phyloP scores from a whole-genome alignment of 257 asterid species.

The Scutellaria minor region DNA sequence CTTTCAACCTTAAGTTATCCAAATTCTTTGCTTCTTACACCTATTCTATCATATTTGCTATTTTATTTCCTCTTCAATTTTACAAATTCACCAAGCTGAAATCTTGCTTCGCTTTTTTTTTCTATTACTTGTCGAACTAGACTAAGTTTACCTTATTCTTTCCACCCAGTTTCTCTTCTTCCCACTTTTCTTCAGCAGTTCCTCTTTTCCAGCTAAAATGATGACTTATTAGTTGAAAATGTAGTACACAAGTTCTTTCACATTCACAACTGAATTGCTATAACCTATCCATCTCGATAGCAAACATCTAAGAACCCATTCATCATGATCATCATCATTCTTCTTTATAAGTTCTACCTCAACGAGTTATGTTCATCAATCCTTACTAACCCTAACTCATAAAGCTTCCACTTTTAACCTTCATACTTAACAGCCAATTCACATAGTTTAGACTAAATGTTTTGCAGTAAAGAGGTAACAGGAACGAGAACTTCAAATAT shows the following conservation, averaged over 20 bases:
- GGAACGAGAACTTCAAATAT: not conserved
- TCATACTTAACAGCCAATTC: not conserved
- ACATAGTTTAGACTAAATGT: not conserved
- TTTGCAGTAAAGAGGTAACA: not conserved
- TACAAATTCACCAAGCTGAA: not conserved
- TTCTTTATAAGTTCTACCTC: not conserved
- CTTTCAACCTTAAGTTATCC: not conserved
- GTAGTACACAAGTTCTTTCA: not conserved
- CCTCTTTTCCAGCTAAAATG: not conserved
- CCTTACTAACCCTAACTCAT: not conserved
- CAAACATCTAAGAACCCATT: not conserved
- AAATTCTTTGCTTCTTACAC: not conserved
- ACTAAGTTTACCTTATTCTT: not conserved
- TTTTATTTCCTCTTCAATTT: not conserved
- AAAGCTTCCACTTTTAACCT: not conserved
- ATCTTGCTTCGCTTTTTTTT: not conserved
- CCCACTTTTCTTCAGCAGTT: not conserved
- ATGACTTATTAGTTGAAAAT: not conserved
- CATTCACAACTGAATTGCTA: not conserved
- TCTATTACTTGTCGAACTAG: not conserved
- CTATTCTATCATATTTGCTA: not conserved
- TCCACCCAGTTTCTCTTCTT: not conserved
- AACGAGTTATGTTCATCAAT: not conserved
- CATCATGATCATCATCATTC: not conserved
- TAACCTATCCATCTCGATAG: not conserved